Evolutionary conservation across 768 basidiomycete genomes (phyloP), one percentile per base, ranked within the genome.

Genomic region (Aureoboletus auriporus): DNA sequence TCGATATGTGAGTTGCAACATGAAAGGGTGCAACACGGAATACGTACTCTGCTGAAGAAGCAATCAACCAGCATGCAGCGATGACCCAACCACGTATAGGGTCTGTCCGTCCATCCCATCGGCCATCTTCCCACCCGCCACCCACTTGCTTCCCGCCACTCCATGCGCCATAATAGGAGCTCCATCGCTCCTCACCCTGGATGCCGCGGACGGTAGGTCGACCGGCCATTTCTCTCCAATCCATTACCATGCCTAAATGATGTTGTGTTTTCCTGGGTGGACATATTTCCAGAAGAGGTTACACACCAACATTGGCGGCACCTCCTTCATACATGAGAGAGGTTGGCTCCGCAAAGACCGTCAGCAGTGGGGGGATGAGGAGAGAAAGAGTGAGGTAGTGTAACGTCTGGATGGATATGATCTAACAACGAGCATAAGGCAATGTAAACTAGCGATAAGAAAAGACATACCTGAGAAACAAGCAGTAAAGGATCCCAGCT

Each of bases 141-240:
- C 85, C 87, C 41, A 93, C 76, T 60, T 80, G 81, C 67, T 82
- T 80, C 4, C 91, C 88, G 39, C 86, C 83, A 59, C 83, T 84
- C 89, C 91, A 92, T 6, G 82, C 85, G 58, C 87, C 83, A 37
- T 79, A 73, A 60, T 82, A 79, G 33, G 80, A 76, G 44, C 69
- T 72, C 86, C 86, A 89, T 39, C 78, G 70, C 37, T 81, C 78
- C 46, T 79, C 78, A 14, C 82, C 84, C 20, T 81, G 77, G 47
- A 82, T 67, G 26, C 79, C 79, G 47, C 77, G 78, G 17, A 87
- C 81, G 0, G 93, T 93, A 4, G 89, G 82, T 44, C 79, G 70
- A 5, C 92, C 89, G 1, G 93, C 88, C 82, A 99, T 86, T 67
- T 97, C 89, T 39, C 93, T 78, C 96, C 96, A 99, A 69, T 98